Evolutionary conservation across 768 basidiomycete species (phyloP).

Genomic region (Rhizopogon roseolus): DNA sequence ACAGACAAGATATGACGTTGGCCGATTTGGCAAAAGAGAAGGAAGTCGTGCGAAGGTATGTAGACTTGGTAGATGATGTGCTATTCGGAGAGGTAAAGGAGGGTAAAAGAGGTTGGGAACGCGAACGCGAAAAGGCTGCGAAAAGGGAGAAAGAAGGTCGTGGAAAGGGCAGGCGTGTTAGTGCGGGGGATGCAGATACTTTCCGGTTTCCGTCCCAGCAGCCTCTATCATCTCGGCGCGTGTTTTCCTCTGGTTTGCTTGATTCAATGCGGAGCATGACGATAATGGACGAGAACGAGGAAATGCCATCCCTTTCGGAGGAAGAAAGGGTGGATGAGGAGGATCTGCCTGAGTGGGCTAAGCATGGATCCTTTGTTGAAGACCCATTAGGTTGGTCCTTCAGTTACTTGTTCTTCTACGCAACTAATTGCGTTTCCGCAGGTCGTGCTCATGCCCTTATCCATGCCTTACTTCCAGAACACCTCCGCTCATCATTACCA

Average conservation of each 20-base stretch:
- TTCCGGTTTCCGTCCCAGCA: constrained; percentile 16
- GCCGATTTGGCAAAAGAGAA: constrained; percentile 54
- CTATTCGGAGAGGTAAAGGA: constrained; percentile 61
- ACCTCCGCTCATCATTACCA: constrained; percentile 40
- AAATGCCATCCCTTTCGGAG: constrained; percentile 40
- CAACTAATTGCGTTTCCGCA: constrained; percentile 21
- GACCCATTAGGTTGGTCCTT: constrained; percentile 53
- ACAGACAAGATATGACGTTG: constrained; percentile 58
- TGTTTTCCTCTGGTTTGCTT: constrained; percentile 59
- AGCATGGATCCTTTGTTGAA: constrained; percentile 45
- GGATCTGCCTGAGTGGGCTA: constrained; percentile 77
- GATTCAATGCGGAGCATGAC: constrained; percentile 45
- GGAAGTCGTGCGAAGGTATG: constrained; percentile 51
- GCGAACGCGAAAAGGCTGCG: constrained; percentile 39
- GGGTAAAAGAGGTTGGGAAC: constrained; percentile 43
- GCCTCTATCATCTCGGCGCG: constrained; percentile 33
- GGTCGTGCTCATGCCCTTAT: constrained; percentile 66
- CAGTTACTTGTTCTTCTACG: constrained; percentile 1
- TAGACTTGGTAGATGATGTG: constrained; percentile 77
- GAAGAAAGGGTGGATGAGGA: constrained; percentile 56
- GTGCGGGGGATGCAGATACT: constrained; percentile 25
- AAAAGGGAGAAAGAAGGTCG: constrained; percentile 37
- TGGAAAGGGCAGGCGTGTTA: constrained; percentile 30
- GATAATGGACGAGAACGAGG: constrained; percentile 54
- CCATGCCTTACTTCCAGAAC: constrained; percentile 50